Base-by-base conservation (phyloP, 306 rosid species). In the Chamaecrista fasciculata region DNA sequence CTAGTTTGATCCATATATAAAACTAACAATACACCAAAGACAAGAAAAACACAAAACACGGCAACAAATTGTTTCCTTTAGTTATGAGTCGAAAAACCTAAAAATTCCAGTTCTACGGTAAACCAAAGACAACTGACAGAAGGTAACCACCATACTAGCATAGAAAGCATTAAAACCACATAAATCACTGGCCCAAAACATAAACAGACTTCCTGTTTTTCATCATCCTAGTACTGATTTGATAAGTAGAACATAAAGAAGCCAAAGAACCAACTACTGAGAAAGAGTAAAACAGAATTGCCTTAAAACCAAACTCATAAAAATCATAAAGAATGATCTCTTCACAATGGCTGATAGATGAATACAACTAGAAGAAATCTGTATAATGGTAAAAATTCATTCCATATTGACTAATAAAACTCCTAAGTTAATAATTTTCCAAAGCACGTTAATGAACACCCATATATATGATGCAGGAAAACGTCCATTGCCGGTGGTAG, bases 1-100 rank as follows among this genome's bases (percentile, higher is more conserved):
- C 67, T 64, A 57, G 65, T 65, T 71, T 31, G 26, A 71, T 56
- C 64, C 42, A 36, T 20, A 70, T 34, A 23, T 7, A 52, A 60
- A 20, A 4, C 29, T 40, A 40, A 40, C 25, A 59, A 49, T 39
- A 37, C 50, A 59, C 11, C 26, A 24, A 50, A 16, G 49, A 20
- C 15, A n/a, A 44, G 39, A 20, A 58, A 49, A 26, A 10, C 11
- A 18, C 24, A 69, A 69, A 15, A 62, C 75, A 69, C 31, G 46
- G 70, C 28, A 33, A 64, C 37, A 37, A 12, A 31, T 10, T 8
- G 37, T 23, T 77, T 20, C 62, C 25, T 33, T 70, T 36, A 5
- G 44, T 42, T 25, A 62, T n/a, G 11, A 69, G 61, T 48, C 36
- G 42, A 57, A 7, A 52, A 59, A 78, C 51, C 42, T 56, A 23